phyloP scores from a whole-genome alignment of 306 rosid genomes.

The Neltuma alba region DNA sequence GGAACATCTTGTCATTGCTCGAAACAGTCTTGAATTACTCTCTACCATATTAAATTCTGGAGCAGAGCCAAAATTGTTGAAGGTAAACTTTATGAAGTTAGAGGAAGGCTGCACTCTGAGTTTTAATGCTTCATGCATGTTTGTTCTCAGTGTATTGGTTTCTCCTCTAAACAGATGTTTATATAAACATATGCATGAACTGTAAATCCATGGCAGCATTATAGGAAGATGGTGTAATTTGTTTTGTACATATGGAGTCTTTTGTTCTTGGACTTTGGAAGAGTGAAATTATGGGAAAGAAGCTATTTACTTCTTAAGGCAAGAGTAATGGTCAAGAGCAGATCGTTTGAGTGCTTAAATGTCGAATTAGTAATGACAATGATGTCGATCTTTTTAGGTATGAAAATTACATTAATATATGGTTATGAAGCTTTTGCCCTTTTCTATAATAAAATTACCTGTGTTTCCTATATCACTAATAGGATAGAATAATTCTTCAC shows the following conservation, averaged over 20 bases:
- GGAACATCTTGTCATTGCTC: conserved; percentile 68
- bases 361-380: background rate
- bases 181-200: background rate
- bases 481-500: conserved; percentile 10
- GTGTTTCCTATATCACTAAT: background rate
- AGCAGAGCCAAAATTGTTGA: conserved; percentile 66
- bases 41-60: conserved; percentile 69
- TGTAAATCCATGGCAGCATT: background rate
- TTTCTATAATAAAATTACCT: background rate
- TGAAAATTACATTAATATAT: background rate
- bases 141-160: background rate
- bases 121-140: conserved; percentile 1
- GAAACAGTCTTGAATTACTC: conserved; percentile 78
- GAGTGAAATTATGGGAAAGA: conserved; percentile 6
- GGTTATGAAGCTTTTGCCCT: background rate
- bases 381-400: background rate
- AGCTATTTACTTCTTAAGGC: conserved; percentile 8
- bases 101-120: background rate
- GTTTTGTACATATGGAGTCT: background rate
- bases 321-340: conserved; percentile 6
- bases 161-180: background rate
- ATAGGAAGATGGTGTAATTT: background rate
- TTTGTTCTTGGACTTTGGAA: conserved; percentile 13
- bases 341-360: conserved; percentile 1
- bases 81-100: conserved; percentile 50